phyloP scores from a whole-genome alignment of 371 early-diverging fungal species.

The Cokeromyces recurvatus region DNA sequence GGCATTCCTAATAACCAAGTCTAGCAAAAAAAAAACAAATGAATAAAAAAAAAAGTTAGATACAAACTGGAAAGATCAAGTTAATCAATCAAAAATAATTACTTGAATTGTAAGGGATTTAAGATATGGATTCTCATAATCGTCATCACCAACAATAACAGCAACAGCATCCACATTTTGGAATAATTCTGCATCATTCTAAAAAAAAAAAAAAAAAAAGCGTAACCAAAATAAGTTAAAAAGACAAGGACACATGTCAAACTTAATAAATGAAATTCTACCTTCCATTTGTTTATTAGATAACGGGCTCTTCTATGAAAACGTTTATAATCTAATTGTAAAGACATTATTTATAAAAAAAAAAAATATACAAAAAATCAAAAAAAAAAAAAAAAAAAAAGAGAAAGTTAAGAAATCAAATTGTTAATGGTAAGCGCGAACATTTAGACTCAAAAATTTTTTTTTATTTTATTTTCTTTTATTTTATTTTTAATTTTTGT shows the following conservation, averaged over 20 bases:
- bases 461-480: too few relatives aligned
- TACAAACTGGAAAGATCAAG: too few relatives aligned
- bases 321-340: constrained; percentile 54
- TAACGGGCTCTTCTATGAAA: constrained; percentile 59
- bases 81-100: too few relatives aligned
- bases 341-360: neutral
- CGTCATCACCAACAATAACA: constrained; percentile 56
- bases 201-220: neutral
- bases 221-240: too few relatives aligned
- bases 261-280: constrained; percentile 13
- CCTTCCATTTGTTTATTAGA: constrained; percentile 56
- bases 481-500: too few relatives aligned
- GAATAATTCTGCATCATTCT: constrained; percentile 38
- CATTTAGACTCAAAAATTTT: too few relatives aligned
- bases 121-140: constrained; percentile 65
- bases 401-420: neutral
- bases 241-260: too few relatives aligned
- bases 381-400: constrained; percentile 6
- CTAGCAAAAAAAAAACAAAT: constrained; percentile 47
- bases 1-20: constrained; percentile 95
- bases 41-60: too few relatives aligned
- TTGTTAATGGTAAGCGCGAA: neutral
- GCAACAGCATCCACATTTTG: constrained; percentile 61
- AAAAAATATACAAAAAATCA: too few relatives aligned
- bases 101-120: constrained; percentile 66